phyloP scores from a whole-genome alignment of 2,329 filamentous ascomycete genomes.

The Aspergillus amoenus region DNA sequence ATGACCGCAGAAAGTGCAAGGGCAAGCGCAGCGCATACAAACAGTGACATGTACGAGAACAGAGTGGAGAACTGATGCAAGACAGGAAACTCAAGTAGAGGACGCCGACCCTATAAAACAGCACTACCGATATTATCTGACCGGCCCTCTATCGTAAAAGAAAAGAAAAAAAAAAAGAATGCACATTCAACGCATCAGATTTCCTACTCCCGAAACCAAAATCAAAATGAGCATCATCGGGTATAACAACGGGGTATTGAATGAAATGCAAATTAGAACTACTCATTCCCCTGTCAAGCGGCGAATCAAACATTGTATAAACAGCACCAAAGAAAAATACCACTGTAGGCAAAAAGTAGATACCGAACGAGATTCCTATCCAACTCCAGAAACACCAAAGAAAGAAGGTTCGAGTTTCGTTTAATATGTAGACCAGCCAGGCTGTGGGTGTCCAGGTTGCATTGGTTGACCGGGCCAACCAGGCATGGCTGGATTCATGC shows the following conservation, averaged over 20 bases:
- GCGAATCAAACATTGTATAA: conserved; percentile 14
- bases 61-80: conserved; percentile 2
- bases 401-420: conserved; percentile 21
- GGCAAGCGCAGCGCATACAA: background rate
- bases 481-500: conserved; percentile 37
- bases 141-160: conserved; percentile 21
- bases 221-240: conserved; percentile 22
- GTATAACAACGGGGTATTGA: conserved; percentile 39
- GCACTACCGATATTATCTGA: conserved; percentile 14
- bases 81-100: conserved; percentile 1
- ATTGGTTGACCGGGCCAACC: conserved; percentile 38
- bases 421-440: conserved; percentile 40
- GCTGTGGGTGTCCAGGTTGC: conserved; percentile 39
- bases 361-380: conserved; percentile 8
- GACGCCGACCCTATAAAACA: conserved; percentile 6
- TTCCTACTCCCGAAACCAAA: conserved; percentile 10
- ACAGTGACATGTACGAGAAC: background rate
- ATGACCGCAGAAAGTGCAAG: background rate
- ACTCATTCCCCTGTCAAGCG: conserved; percentile 18
- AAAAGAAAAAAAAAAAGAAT: conserved; percentile 1
- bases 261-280: conserved; percentile 34
- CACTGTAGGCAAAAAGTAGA: background rate
- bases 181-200: conserved; percentile 17
- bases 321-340: conserved; percentile 8
- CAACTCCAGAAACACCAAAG: conserved; percentile 20